phyloP scores from a whole-genome alignment of 2,329 filamentous ascomycete species.

The Fusarium redolens region DNA sequence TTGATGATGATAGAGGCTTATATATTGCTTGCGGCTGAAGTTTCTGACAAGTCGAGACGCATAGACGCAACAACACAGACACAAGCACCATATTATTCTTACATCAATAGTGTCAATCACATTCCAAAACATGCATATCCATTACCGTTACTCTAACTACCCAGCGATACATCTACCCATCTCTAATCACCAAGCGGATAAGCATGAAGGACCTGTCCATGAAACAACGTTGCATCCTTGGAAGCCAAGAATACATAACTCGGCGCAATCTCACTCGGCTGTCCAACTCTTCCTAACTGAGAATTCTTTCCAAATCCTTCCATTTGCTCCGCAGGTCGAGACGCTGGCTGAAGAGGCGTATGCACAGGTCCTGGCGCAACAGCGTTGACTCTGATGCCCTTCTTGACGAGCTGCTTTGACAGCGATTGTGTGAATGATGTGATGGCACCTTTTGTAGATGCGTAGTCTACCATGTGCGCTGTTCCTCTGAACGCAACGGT shows the following conservation, averaged over 20 bases:
- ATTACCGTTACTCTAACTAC: not conserved
- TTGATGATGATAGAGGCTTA: not conserved
- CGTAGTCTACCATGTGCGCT: constrained; percentile 63
- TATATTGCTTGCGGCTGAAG: not conserved
- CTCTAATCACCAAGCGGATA: constrained; percentile 54
- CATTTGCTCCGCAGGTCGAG: constrained; percentile 57
- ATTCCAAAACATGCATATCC: not conserved
- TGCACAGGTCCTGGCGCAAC: constrained; percentile 58
- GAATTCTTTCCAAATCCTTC: constrained; percentile 55
- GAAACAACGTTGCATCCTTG: constrained; percentile 54
- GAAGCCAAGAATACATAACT: constrained; percentile 55
- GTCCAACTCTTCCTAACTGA: constrained; percentile 53
- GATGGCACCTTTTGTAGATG: constrained; percentile 68
- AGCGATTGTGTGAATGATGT: constrained; percentile 65
- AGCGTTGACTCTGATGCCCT: constrained; percentile 67
- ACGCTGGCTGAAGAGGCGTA: constrained; percentile 57
- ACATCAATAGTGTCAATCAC: not conserved
- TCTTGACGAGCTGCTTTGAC: constrained; percentile 63
- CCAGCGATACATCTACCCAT: not conserved
- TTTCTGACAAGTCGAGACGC: fast-evolving
- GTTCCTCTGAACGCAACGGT: constrained; percentile 66
- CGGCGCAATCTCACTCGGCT: constrained; percentile 58
- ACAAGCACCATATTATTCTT: fast-evolving
- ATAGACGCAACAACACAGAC: fast-evolving
- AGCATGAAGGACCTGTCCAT: constrained; percentile 54